A percentile compares a stretch with the other conserved stretches of the same genome.
These are phyloP conservation scores for Botrytis sinoallii DNA, from an alignment of 2,329 filamentous ascomycete genomes.

Conservation along the genomic window DNA sequence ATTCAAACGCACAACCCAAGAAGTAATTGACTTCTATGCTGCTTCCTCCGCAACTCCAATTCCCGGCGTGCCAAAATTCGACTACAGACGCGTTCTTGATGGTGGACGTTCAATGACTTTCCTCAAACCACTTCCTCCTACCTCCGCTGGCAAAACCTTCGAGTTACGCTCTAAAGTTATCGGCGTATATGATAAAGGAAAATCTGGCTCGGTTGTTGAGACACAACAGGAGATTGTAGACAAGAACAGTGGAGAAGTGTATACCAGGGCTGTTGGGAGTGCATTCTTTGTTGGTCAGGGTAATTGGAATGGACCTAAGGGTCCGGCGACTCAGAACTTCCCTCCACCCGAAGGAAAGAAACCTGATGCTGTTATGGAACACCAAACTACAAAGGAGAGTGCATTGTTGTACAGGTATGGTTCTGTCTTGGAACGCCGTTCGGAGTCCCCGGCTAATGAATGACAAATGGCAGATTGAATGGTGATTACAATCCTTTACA, in stretches of 20 bases:
- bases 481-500: conserved; percentile 95
- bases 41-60: conserved; percentile 53
- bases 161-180: conserved; percentile 62
- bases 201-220: conserved; percentile 64
- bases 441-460: conserved; percentile 25
- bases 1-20: conserved; percentile 64
- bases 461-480: conserved; percentile 61
- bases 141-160: conserved; percentile 59
- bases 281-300: conserved; percentile 68
- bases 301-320: conserved; percentile 86
- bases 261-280: conserved; percentile 56
- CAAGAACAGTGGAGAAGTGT: conserved; percentile 54
- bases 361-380: conserved; percentile 67
- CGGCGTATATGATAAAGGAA: conserved; percentile 72
- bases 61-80: conserved; percentile 63
- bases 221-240: conserved; percentile 65
- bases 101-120: conserved; percentile 65
- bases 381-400: conserved; percentile 69
- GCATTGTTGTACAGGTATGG: conserved; percentile 67
- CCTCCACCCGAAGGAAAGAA: conserved; percentile 69
- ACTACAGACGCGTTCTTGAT: conserved; percentile 61
- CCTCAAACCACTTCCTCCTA: conserved; percentile 60
- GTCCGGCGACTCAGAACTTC: conserved; percentile 74
- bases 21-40: conserved; percentile 69
- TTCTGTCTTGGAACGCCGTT: not conserved